These are phyloP conservation scores for Rhodotorula graminis DNA, from an alignment of 768 basidiomycete species.

Conservation along the genomic window DNA sequence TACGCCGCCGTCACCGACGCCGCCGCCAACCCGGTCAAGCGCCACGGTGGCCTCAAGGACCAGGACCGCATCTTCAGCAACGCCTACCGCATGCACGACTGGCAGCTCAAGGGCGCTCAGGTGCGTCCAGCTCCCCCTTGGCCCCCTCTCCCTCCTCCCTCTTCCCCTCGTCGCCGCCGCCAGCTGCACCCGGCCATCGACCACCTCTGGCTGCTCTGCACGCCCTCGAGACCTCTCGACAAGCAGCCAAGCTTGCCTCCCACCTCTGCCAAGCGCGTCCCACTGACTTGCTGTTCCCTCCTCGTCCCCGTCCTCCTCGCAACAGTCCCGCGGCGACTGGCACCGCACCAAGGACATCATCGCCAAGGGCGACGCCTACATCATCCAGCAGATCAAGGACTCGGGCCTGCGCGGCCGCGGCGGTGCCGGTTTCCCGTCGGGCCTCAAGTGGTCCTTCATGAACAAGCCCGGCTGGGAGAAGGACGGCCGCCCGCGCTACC, in stretches of 20 bases:
- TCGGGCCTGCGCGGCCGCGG: conserved; percentile 93
- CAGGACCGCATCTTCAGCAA: conserved; percentile 66
- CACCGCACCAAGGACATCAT: conserved; percentile 95
- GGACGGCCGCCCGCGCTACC: conserved; percentile 80
- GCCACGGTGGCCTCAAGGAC: conserved; percentile 88
- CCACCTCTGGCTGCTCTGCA: not conserved
- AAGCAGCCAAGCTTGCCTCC: not conserved
- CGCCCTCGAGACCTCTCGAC: not conserved
- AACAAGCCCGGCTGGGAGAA: conserved; percentile 99
- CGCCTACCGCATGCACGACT: conserved; percentile 78
- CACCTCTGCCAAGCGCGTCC: no score
- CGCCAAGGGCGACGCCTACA: conserved; percentile 92
- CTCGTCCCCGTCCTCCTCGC: not conserved
- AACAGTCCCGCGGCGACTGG: conserved; percentile 90
- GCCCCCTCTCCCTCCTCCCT: no score
- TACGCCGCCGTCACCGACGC: conserved; percentile 69
- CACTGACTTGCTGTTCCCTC: no score
- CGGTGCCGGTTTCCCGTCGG: conserved; percentile 93
- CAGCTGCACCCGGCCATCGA: not conserved
- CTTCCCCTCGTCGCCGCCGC: not conserved
- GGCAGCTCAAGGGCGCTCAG: conserved; percentile 85
- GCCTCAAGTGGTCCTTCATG: conserved; percentile 94
- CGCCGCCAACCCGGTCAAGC: conserved; percentile 37
- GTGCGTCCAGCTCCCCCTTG: conserved; percentile 51
- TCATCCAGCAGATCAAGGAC: conserved; percentile 92